phyloP scores from a whole-genome alignment of 2,329 filamentous ascomycete genomes.

The Fusarium pseudocircinatum region DNA sequence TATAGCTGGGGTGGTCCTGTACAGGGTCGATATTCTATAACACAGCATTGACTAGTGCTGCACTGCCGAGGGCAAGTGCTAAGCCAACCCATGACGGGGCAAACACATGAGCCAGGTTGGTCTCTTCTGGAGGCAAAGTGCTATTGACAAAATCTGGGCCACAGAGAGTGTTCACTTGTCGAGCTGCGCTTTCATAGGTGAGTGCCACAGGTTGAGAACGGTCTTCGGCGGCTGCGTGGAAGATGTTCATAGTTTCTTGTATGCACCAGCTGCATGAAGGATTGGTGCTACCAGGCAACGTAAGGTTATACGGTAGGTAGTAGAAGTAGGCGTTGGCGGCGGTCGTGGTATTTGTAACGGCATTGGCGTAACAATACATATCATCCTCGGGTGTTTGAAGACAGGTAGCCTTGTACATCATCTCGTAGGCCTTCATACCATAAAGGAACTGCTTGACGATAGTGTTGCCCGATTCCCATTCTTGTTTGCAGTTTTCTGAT shows the following conservation, averaged over 20 bases:
- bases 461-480: conserved; percentile 74
- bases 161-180: conserved; percentile 75
- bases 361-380: conserved; percentile 84
- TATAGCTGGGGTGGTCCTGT: background rate
- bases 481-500: conserved; percentile 73
- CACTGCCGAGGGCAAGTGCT: conserved; percentile 23
- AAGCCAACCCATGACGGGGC: conserved; percentile 33
- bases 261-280: conserved; percentile 82
- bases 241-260: conserved; percentile 83
- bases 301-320: conserved; percentile 81
- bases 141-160: conserved; percentile 67
- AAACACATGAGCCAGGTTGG: conserved; percentile 18
- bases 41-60: conserved; percentile 25
- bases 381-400: conserved; percentile 72
- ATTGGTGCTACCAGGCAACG: conserved; percentile 71
- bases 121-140: conserved; percentile 55
- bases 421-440: conserved; percentile 79
- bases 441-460: conserved; percentile 78
- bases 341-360: conserved; percentile 78
- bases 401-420: conserved; percentile 83
- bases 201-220: conserved; percentile 71
- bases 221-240: conserved; percentile 74
- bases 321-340: conserved; percentile 83
- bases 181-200: conserved; percentile 77
- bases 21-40: conserved; percentile 25